Base-by-base conservation (phyloP, 805 yeast species). In the Jamesozyma jinghongensis region DNA sequence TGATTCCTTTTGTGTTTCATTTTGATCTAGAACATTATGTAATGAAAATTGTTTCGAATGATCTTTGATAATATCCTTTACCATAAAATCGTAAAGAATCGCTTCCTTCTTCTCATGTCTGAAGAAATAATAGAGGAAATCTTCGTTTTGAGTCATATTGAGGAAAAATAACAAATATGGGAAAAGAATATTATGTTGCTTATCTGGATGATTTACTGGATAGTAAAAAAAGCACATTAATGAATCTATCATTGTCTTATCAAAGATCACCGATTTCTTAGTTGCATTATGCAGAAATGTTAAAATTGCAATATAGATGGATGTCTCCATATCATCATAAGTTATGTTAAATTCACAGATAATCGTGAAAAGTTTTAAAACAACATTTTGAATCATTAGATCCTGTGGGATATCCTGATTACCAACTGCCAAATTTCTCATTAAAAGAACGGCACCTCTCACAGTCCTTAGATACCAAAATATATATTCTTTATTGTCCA, bases 371-470 rank as follows among this genome's bases (percentile, higher is more conserved):
- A 47, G 17, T 17, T 32, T 34, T 10, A 52, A 32, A 13, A 45
- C 43, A 6, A 36, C 35, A 14, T 53, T 48, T 22, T 52, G 57
- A 3, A 55, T 26, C 26, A 41, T 39, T 13, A 56, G 27, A 1
- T 47, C 44, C 37, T 55, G 61, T 4, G 68, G 60, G 4, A 54
- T 39, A 4, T 43, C 51, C 25, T 62, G 57, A 30, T 62, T 59
- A 29, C 56, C 47, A 1, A 63, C 65, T 1, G 69, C 63, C 19
- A 74, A 46, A 48, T 75, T 76, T 44, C 82, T 57, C 22, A 68
- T 57, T n/a, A 76, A 41, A n/a, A 77, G 45, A 1, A 74, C 41
- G 1, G 68, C 47, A 1, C 78, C 82, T 49, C 80, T 60, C 3
- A 70, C 40, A 3, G 68, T 45, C 33, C 81, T 57, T 5, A 59